These are phyloP conservation scores for Colletotrichum sp. DNA, from an alignment of 2,329 filamentous ascomycete genomes.

Conservation along the genomic window DNA sequence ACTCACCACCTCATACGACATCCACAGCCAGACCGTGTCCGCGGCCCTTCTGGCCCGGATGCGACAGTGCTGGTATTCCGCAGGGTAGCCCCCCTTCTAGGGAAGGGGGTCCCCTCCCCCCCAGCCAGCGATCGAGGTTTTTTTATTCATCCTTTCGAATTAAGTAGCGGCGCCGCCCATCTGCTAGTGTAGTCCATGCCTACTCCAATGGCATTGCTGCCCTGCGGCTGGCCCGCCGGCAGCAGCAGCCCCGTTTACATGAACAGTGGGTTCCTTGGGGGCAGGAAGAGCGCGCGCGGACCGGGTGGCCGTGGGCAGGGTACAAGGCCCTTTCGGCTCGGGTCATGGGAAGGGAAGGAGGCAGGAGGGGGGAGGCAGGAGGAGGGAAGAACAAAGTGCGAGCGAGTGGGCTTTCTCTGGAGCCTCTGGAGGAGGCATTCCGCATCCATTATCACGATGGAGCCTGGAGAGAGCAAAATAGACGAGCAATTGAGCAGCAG, in stretches of 20 bases:
- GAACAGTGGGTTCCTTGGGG: background rate
- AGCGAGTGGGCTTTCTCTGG: background rate
- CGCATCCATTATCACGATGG: background rate
- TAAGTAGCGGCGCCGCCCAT: background rate
- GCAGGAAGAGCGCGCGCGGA: background rate
- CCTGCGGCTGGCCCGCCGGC: background rate
- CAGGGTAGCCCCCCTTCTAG: background rate
- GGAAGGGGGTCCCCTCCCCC: background rate
- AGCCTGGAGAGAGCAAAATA: background rate
- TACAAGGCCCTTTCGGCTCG: background rate
- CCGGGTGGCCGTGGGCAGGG: background rate
- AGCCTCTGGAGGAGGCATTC: background rate
- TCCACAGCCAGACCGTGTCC: conserved; percentile 19
- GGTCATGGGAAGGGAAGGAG: background rate
- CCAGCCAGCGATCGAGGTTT: background rate
- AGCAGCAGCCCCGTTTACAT: background rate
- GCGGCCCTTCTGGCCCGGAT: conserved; percentile 18
- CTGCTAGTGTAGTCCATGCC: background rate
- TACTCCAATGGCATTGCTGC: background rate
- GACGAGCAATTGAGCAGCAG: background rate
- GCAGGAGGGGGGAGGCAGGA: background rate
- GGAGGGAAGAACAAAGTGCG: background rate
- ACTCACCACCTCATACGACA: background rate
- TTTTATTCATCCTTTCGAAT: background rate
- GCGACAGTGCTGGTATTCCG: background rate